Evolutionary conservation across 176 grass and related monocot species (phyloP).

Genomic region (Areca catechu): DNA sequence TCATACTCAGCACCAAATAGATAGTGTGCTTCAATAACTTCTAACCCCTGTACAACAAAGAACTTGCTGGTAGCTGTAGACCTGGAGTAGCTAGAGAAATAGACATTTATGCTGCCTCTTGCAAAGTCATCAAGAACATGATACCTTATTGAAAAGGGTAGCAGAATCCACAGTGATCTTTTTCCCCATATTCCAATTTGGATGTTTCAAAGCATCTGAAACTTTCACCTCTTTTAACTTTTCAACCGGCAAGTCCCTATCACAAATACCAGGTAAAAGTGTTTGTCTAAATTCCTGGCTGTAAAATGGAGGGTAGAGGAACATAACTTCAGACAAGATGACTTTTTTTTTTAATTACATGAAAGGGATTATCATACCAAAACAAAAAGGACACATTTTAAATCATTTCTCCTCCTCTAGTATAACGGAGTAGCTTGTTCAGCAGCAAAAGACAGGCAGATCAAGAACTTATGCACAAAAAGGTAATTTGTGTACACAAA

Average conservation of each 20-base stretch:
- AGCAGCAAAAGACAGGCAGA: no score
- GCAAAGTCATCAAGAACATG: not conserved
- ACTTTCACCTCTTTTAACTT: conserved; percentile 87
- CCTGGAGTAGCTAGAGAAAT: conserved; percentile 1
- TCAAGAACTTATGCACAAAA: no score
- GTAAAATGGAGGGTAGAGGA: no score
- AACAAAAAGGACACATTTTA: no score
- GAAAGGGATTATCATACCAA: no score
- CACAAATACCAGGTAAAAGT: conserved; percentile 7
- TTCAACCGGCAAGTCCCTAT: conserved; percentile 86
- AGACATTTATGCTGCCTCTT: conserved; percentile 1
- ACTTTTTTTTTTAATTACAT: no score
- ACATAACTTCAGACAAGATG: no score
- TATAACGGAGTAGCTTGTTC: no score
- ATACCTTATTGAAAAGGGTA: conserved; percentile 96
- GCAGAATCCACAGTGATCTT: conserved; percentile 99
- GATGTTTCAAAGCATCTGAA: conserved; percentile 95
- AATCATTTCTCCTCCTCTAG: no score
- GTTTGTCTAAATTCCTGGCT: no score
- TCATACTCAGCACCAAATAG: conserved; percentile 89
- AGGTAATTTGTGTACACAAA: no score
- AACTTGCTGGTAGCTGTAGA: not conserved
- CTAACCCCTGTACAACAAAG: conserved; percentile 51
- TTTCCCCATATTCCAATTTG: conserved; percentile 98
- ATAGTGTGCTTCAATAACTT: conserved; percentile 99